Conservation (phyloP, 2,329 filamentous ascomycete species). For the Ilyonectria robusta region DNA sequence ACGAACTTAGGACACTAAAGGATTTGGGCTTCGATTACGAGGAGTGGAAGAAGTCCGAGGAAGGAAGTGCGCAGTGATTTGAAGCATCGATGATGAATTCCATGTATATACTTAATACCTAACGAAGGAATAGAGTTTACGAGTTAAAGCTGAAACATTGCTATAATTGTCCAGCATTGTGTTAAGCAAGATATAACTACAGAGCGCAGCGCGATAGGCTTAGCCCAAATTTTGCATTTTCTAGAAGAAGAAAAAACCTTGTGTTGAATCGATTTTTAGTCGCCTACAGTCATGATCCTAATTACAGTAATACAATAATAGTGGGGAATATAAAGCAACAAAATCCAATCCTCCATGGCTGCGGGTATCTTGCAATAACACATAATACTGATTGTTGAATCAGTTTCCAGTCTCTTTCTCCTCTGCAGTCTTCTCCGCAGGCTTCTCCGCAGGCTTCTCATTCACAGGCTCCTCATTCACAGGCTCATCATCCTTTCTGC, state of each 20-base stretch:
- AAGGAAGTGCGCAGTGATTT: conserved; percentile 37
- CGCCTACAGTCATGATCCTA: background rate
- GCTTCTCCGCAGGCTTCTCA: conserved; percentile 25
- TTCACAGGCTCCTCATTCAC: conserved; percentile 35
- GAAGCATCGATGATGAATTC: background rate
- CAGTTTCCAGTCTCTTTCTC: conserved; percentile 23
- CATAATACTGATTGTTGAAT: background rate
- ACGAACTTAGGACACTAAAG: conserved; percentile 52
- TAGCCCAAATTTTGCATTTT: background rate
- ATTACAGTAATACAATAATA: background rate
- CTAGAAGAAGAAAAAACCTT: background rate
- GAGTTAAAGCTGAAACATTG: background rate
- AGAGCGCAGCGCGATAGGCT: background rate
- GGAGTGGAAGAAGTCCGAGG: conserved; percentile 45
- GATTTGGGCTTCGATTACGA: conserved; percentile 58
- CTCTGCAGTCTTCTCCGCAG: conserved; percentile 25
- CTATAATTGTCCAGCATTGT: background rate
- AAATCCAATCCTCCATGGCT: background rate
- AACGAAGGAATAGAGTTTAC: background rate
- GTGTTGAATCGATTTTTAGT: background rate
- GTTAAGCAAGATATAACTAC: too few species aligned
- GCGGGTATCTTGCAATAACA: conserved; percentile 13
- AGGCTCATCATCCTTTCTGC: conserved; percentile 43
- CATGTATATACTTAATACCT: conserved; percentile 8
- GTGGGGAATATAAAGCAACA: background rate